Percentiles rank a stretch among this genome's conserved stretches.
phyloP scores from a whole-genome alignment of 768 basidiomycete species.

The Boletus edulis region DNA sequence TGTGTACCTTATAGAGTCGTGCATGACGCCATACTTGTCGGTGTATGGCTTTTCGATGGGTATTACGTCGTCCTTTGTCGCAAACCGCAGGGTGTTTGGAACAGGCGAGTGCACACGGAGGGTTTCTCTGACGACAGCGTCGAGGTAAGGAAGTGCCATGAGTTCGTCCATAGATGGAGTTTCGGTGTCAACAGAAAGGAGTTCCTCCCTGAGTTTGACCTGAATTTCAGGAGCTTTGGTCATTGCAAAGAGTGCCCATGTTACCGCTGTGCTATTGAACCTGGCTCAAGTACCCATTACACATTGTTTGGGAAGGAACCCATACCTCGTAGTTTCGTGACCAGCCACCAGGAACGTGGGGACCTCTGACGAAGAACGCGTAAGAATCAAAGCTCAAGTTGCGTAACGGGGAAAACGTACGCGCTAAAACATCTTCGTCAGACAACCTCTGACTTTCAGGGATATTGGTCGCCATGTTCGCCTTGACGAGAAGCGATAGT shows the following conservation, averaged over 20 bases:
- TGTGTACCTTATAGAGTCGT: slow-evolving; percentile 38
- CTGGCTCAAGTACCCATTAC: too few species aligned
- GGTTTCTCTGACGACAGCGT: slow-evolving; percentile 59
- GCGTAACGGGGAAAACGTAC: slow-evolving; percentile 30
- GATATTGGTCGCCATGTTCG: slow-evolving; percentile 62
- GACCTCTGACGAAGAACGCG: slow-evolving; percentile 38
- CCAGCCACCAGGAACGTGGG: slow-evolving; percentile 60
- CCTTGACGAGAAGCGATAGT: slow-evolving; percentile 56
- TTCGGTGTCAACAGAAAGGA: slow-evolving; percentile 48
- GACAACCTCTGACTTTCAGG: slow-evolving; percentile 52
- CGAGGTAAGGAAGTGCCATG: slow-evolving; percentile 63
- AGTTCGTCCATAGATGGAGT: slow-evolving; percentile 69
- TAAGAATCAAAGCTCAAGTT: not conserved
- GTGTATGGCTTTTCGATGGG: slow-evolving; percentile 46
- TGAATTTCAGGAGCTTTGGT: slow-evolving; percentile 48
- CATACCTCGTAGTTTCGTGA: slow-evolving; percentile 54
- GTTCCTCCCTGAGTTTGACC: slow-evolving; percentile 56
- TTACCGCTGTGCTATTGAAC: slow-evolving; percentile 34
- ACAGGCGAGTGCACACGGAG: slow-evolving; percentile 52
- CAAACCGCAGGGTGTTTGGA: slow-evolving; percentile 40
- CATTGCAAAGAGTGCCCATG: slow-evolving; percentile 62
- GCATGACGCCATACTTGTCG: slow-evolving; percentile 40
- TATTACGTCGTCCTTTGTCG: slow-evolving; percentile 51
- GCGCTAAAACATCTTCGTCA: slow-evolving; percentile 60
- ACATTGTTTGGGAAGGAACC: not conserved